A percentile compares a stretch with the other conserved stretches of the same genome.
Evolutionary conservation across 139 green algal species (phyloP).

Genomic region (Pedinophyceae sp.): DNA sequence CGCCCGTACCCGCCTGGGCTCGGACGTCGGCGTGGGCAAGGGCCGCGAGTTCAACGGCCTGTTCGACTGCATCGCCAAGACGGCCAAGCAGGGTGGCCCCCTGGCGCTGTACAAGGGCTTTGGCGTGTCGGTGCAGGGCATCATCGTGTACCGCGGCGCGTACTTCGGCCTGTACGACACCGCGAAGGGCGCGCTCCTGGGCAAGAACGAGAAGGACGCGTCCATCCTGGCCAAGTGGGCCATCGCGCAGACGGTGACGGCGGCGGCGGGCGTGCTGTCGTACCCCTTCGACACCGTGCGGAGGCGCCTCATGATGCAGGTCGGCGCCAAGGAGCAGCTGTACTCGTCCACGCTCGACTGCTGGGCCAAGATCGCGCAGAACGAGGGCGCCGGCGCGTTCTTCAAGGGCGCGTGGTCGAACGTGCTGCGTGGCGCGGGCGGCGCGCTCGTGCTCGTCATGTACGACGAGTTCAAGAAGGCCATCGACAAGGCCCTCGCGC

Average conservation of each 20-base stretch:
- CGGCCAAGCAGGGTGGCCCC: constrained; percentile 24
- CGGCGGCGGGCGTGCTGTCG: constrained; percentile 64
- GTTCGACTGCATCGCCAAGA: constrained; percentile 79
- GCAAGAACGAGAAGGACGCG: constrained; percentile 43
- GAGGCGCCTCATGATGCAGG: constrained; percentile 96
- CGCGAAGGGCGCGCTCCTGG: constrained; percentile 73
- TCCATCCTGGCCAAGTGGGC: constrained; percentile 57
- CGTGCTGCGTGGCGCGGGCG: constrained; percentile 58
- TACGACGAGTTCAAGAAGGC: constrained; percentile 72
- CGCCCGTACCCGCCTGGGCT: constrained; percentile 91
- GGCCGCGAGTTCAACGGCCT: constrained; percentile 77
- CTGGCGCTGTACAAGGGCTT: constrained; percentile 78
- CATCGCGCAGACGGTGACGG: constrained; percentile 70
- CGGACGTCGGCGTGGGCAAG: constrained; percentile 54
- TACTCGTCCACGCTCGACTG: constrained; percentile 86
- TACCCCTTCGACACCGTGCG: constrained; percentile 99
- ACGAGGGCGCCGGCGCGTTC: constrained; percentile 86
- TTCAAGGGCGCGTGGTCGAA: constrained; percentile 84
- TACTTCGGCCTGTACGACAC: constrained; percentile 99
- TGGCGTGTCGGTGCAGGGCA: constrained; percentile 84
- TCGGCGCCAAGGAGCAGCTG: constrained; percentile 58
- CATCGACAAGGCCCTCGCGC: too few species aligned
- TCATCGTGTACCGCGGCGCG: constrained; percentile 95
- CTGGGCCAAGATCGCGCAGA: constrained; percentile 73
- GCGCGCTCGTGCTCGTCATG: constrained; percentile 52